These are phyloP conservation scores for Xylaria nigripes DNA, from an alignment of 495 filamentous ascomycete species.

Conservation along the genomic window DNA sequence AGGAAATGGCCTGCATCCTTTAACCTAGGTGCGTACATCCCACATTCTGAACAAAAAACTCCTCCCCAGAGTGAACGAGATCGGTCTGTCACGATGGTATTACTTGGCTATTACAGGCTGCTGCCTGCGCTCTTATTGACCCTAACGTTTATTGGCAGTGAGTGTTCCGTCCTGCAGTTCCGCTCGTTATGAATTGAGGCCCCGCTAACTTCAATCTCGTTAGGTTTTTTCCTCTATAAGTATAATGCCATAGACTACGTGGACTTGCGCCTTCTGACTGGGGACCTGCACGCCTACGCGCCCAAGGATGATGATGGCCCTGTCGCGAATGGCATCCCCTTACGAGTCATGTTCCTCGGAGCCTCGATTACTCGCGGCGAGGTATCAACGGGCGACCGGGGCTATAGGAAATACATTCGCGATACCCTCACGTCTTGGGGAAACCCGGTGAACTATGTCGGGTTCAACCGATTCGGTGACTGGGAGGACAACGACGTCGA, in stretches of 20 bases:
- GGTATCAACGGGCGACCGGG: conserved; percentile 21
- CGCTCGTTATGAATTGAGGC: not conserved
- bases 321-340: conserved; percentile 14
- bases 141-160: conserved; percentile 4
- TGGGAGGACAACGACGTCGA: conserved; percentile 26
- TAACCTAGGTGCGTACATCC: too few species aligned
- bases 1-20: too few species aligned
- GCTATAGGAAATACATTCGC: conserved; percentile 22
- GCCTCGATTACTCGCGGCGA: conserved; percentile 24
- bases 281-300: not conserved
- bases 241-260: conserved; percentile 14
- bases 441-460: conserved; percentile 22
- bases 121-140: not conserved
- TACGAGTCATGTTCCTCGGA: conserved; percentile 25
- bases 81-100: not conserved
- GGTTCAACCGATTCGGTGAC: conserved; percentile 26
- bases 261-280: conserved; percentile 10
- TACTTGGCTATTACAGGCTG: not conserved
- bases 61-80: not conserved
- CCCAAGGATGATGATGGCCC: conserved; percentile 1
- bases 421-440: conserved; percentile 20
- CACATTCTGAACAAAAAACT: too few species aligned
- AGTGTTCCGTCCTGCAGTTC: not conserved
- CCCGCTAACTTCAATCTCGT: not conserved
- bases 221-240: conserved; percentile 5